A percentile compares a stretch with the other conserved stretches of the same genome.
Evolutionary conservation across 2,329 filamentous ascomycete genomes (phyloP).

Genomic region (Pezicula radicicola): DNA sequence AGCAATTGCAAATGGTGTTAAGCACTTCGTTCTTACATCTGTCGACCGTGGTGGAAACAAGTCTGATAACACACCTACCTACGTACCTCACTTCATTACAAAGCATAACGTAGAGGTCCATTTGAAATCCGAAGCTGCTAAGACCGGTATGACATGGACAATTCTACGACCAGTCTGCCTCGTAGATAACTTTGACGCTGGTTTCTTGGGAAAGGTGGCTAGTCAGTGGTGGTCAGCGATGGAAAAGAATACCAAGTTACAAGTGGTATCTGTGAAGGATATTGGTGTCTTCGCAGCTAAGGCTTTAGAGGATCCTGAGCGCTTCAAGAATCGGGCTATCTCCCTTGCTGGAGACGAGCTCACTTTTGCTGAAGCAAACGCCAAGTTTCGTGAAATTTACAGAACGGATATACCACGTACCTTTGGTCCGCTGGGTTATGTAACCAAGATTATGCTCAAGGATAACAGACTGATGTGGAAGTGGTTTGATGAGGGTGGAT

Average conservation of each 20-base stretch:
- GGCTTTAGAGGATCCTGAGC: conserved; percentile 28
- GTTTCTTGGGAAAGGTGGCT: conserved; percentile 1
- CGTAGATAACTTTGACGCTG: conserved; percentile 40
- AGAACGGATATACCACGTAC: conserved; percentile 24
- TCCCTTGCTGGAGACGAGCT: conserved; percentile 38
- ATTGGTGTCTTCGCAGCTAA: conserved; percentile 34
- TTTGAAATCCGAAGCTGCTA: conserved; percentile 37
- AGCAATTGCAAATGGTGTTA: conserved; percentile 43
- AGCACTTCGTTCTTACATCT: conserved; percentile 51
- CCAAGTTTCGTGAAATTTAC: conserved; percentile 27
- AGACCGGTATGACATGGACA: conserved; percentile 38
- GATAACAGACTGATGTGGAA: conserved; percentile 33
- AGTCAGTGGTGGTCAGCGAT: conserved; percentile 1
- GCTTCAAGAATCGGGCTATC: conserved; percentile 26
- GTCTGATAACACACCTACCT: conserved; percentile 40
- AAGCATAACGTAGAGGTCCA: conserved; percentile 53
- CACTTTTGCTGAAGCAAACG: conserved; percentile 25
- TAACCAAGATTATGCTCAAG: conserved; percentile 26
- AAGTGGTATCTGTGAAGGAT: conserved; percentile 32
- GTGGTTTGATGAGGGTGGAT: conserved; percentile 35
- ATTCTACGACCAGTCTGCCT: conserved; percentile 53
- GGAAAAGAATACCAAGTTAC: conserved; percentile 29
- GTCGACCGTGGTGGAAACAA: conserved; percentile 48
- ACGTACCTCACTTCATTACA: conserved; percentile 48
- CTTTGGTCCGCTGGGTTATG: conserved; percentile 22